Percentiles rank a stretch among this genome's conserved stretches.
Conservation (phyloP, 2,329 filamentous ascomycete genomes). For the Trichoderma koningiopsis region DNA sequence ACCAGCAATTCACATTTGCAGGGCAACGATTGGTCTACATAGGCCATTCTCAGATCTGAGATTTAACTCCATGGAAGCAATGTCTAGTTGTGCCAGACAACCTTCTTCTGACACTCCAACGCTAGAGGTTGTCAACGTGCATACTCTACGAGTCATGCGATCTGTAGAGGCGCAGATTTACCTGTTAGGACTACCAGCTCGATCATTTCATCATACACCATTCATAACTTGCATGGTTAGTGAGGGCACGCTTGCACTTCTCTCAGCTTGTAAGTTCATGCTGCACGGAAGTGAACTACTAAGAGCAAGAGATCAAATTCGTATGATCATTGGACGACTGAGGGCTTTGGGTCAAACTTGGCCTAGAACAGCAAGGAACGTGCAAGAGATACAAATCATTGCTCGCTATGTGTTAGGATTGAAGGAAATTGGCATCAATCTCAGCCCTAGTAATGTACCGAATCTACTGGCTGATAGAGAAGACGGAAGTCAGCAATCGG, state of each 20-base stretch:
- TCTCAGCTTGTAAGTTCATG: neutral
- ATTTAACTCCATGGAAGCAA: neutral
- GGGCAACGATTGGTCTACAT: neutral
- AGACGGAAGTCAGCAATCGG: neutral
- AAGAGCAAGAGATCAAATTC: neutral
- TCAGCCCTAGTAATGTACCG: neutral
- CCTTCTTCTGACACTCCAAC: neutral
- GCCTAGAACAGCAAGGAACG: neutral
- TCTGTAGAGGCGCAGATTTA: neutral
- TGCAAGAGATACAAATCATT: constrained; percentile 2
- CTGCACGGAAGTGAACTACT: neutral
- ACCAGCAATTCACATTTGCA: no score
- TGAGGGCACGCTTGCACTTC: neutral
- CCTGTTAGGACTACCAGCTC: neutral
- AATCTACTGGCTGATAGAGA: neutral
- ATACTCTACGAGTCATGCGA: neutral
- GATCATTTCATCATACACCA: neutral
- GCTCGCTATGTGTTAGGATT: neutral
- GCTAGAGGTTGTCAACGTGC: neutral
- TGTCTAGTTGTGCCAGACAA: neutral
- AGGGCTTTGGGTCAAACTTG: neutral
- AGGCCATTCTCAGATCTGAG: neutral
- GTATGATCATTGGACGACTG: neutral
- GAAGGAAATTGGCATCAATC: neutral
- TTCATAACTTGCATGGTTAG: neutral